Conservation (phyloP, 1,284 basidiomycete species). For the Peniophora sp. region DNA sequence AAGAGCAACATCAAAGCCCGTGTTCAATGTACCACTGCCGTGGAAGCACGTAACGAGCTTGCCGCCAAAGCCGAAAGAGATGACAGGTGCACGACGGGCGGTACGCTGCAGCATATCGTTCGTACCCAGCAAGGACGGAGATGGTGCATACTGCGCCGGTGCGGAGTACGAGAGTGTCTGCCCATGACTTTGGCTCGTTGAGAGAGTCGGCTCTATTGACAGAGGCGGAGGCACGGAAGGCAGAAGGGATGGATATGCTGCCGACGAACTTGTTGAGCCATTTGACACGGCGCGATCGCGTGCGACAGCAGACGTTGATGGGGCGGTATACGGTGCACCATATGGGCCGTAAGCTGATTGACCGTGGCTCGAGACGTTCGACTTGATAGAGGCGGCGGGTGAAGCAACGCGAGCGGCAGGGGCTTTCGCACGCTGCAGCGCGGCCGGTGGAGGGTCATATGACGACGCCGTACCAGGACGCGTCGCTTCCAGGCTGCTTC, state of each 20-base stretch:
- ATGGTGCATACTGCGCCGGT: slow-evolving; percentile 56
- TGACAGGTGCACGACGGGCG: slow-evolving; percentile 65
- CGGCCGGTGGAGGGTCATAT: background rate
- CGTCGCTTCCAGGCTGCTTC: background rate
- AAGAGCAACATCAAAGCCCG: slow-evolving; percentile 72
- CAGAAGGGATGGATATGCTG: slow-evolving; percentile 15
- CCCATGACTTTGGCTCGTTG: background rate
- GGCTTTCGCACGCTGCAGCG: background rate
- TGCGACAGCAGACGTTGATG: slow-evolving; percentile 1
- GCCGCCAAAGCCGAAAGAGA: slow-evolving; percentile 88
- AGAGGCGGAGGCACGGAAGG: slow-evolving; percentile 6
- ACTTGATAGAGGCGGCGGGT: slow-evolving; percentile 7
- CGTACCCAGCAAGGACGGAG: slow-evolving; percentile 68
- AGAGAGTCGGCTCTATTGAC: slow-evolving; percentile 1
- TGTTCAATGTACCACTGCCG: slow-evolving; percentile 53
- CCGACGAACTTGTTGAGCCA: slow-evolving; percentile 26
- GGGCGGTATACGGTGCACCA: slow-evolving; percentile 3
- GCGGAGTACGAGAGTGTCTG: slow-evolving; percentile 39
- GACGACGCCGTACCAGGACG: background rate
- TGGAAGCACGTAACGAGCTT: slow-evolving; percentile 85
- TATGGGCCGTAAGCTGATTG: slow-evolving; percentile 16
- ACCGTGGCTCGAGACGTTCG: slow-evolving; percentile 4
- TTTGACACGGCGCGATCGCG: slow-evolving; percentile 42
- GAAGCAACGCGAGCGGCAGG: background rate
- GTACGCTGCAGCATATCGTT: slow-evolving; percentile 81